These are phyloP conservation scores for Vigna radiata DNA, from an alignment of 306 rosid species.

Conservation along the genomic window DNA sequence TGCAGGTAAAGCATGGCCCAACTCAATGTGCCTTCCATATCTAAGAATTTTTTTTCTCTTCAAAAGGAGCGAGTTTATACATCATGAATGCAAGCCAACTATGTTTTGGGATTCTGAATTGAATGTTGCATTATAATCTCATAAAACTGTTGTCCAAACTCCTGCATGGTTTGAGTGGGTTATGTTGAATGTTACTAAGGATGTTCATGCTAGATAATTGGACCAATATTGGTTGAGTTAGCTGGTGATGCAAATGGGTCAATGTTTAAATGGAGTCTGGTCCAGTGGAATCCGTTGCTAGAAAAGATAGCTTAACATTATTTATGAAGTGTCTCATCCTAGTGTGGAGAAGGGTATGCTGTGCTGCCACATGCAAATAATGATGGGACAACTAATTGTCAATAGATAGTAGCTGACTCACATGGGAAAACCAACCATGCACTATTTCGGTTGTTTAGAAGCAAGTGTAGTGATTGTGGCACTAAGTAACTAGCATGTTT, in stretches of 20 bases:
- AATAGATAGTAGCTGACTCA: constrained; percentile 41
- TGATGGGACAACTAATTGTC: not conserved
- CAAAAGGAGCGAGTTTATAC: constrained; percentile 62
- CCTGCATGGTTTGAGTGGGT: constrained; percentile 45
- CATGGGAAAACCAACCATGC: constrained; percentile 38
- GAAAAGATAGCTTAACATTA: constrained; percentile 8
- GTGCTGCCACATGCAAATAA: constrained; percentile 33
- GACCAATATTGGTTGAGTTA: constrained; percentile 46
- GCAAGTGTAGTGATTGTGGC: constrained; percentile 41
- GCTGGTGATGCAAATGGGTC: constrained; percentile 33
- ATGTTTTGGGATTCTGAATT: constrained; percentile 60
- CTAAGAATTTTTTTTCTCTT: constrained; percentile 48
- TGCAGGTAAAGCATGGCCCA: constrained; percentile 78
- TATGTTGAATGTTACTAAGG: constrained; percentile 44
- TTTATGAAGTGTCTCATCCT: constrained; percentile 37
- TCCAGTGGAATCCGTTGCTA: constrained; percentile 33
- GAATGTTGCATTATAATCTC: constrained; percentile 58
- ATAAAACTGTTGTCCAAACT: constrained; percentile 48
- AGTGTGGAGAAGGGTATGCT: constrained; percentile 1
- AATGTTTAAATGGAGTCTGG: constrained; percentile 37
- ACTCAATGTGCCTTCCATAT: constrained; percentile 60
- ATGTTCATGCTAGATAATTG: constrained; percentile 48
- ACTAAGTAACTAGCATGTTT: constrained; percentile 34
- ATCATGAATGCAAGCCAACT: constrained; percentile 56
- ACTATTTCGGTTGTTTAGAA: constrained; percentile 41